Evolutionary conservation across 495 filamentous ascomycete species (phyloP), one percentile per base, ranked within the genome.

Genomic region (Astrothelium macrocarpum): DNA sequence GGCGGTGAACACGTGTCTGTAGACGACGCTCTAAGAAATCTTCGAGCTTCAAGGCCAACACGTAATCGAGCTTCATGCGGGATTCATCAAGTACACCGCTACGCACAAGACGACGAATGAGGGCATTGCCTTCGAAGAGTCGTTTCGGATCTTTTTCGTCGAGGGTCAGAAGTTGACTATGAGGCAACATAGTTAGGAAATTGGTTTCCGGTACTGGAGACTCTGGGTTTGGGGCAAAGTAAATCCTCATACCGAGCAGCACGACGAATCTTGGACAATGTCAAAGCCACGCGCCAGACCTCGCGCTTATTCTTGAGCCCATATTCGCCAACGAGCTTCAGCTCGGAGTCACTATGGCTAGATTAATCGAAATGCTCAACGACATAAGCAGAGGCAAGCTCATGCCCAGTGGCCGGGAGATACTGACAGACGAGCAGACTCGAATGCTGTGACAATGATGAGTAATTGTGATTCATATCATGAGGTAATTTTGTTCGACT

Each of bases 51-150:
- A 98, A 88, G 78, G 94, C 94, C 73, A 98, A 84, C 75, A 98
- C 94, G 89, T 98, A 98, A 95, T 98, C 94, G 83, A 98, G 91
- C 89, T 96, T 98, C 95, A 97, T 98, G 85, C 95, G 94, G 78
- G 90, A 89, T 84, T 98, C 94, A 78, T 98, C 94, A 77, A 98
- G 89, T 75, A 98, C 94, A 90, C 94, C 94, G 76, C 97, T 91
- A 79, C 94, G 95, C 72, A 98, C 95, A 64, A 98, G 91, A 86
- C 94, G 94, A 76, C 94, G 95, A 88, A 98, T 98, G 76, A 98
- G 85, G 77, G 94, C 94, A 80, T 98, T 98, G 78, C 94, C 94
- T 85, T 98, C 94, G 85, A 98, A 98, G 71, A 98, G 91, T 80
- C 94, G 91, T 85, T 97, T 97, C 75, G 94, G 94, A 83, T 98